phyloP scores from a whole-genome alignment of 352 stramenopile species.

The Phytopythium boreale region DNA sequence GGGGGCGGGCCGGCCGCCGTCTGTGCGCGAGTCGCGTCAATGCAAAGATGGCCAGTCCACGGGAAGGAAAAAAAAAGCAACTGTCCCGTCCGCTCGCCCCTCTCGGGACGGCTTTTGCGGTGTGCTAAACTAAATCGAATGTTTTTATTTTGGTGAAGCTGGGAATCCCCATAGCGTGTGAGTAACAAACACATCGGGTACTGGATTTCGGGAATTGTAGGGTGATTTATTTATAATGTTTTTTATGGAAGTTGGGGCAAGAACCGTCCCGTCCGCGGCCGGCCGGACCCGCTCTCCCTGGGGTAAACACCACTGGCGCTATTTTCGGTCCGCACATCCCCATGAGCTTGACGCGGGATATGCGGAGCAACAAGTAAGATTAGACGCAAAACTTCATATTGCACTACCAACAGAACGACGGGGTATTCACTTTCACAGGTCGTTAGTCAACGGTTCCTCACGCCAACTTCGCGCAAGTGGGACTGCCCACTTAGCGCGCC shows the following conservation, averaged over 20 bases:
- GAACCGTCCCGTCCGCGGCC: neutral
- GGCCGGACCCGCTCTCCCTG: neutral
- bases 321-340: neutral
- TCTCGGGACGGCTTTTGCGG: too few species aligned
- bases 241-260: neutral
- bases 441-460: slow-evolving; percentile 1
- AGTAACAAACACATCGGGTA: neutral
- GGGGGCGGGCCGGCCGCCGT: too few species aligned
- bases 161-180: neutral
- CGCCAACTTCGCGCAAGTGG: neutral
- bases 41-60: neutral
- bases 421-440: neutral
- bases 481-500: neutral
- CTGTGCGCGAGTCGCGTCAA: neutral
- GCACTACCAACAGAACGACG: too few species aligned
- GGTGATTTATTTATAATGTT: neutral
- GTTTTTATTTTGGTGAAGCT: neutral
- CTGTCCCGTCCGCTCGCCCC: too few species aligned
- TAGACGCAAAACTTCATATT: neutral
- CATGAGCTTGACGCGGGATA: neutral
- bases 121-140: neutral
- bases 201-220: too few species aligned
- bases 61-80: neutral
- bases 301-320: neutral
- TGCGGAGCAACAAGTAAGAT: neutral